Percentiles rank a stretch among this genome's conserved stretches.
phyloP scores from a whole-genome alignment of 257 asterid genomes.

The Oldenlandia corymbosa region DNA sequence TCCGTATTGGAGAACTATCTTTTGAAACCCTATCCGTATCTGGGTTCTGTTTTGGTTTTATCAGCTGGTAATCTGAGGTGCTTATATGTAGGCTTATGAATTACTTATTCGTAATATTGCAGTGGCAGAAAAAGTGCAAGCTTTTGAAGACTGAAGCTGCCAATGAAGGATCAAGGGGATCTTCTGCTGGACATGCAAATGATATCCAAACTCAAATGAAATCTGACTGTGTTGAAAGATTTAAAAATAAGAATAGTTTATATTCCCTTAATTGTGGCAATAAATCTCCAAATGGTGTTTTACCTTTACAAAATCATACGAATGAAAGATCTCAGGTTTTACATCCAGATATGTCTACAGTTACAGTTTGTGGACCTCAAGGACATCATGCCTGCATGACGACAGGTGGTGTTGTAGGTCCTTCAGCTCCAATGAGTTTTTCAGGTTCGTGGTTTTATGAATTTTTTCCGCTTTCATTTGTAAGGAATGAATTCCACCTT shows the following conservation, averaged over 20 bases:
- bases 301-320: constrained; percentile 78
- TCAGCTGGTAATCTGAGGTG: too few species aligned
- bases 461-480: background rate
- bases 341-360: constrained; percentile 34
- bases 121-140: constrained; percentile 90
- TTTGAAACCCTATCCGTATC: too few species aligned
- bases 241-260: constrained; percentile 34
- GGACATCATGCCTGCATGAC: constrained; percentile 25
- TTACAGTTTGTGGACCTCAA: constrained; percentile 33
- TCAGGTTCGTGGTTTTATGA: constrained; percentile 35
- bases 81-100: background rate
- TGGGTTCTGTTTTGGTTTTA: too few species aligned
- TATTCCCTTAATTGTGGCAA: constrained; percentile 36
- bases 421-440: constrained; percentile 22
- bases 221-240: constrained; percentile 58
- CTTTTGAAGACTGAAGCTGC: constrained; percentile 44
- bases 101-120: constrained; percentile 21
- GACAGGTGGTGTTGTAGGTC: constrained; percentile 20
- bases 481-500: background rate
- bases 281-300: constrained; percentile 45
- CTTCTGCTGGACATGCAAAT: constrained; percentile 40
- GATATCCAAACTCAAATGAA: constrained; percentile 82
- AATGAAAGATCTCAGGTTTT: constrained; percentile 60
- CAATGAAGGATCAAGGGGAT: constrained; percentile 37
- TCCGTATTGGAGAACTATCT: too few species aligned